These are phyloP conservation scores for Skeletonema menzelii DNA, from an alignment of 108 stramenopile genomes.

Conservation along the genomic window DNA sequence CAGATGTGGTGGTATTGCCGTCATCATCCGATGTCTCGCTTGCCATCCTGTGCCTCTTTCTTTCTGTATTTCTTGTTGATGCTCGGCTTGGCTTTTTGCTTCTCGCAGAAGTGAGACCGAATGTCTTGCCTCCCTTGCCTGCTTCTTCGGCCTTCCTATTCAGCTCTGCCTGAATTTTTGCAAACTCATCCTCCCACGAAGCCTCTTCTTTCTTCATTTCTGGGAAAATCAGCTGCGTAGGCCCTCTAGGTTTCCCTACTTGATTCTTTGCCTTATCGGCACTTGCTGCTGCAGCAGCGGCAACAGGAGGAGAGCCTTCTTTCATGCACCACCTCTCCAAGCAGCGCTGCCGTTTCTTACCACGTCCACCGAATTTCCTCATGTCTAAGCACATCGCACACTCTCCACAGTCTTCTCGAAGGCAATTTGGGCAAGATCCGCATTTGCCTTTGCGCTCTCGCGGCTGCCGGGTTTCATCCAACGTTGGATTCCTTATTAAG, in stretches of 20 bases:
- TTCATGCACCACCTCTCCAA: slow-evolving; percentile 17
- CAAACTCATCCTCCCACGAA: slow-evolving; percentile 3
- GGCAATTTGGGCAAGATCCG: slow-evolving; percentile 35
- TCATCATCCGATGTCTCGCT: neutral
- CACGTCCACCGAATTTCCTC: slow-evolving; percentile 61
- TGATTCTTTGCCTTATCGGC: neutral
- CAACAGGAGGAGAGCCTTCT: neutral
- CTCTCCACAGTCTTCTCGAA: slow-evolving; percentile 50
- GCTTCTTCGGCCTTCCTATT: slow-evolving; percentile 9
- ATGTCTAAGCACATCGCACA: slow-evolving; percentile 53
- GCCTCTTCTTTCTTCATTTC: slow-evolving; percentile 3
- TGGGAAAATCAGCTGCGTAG: neutral
- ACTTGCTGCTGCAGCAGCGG: no score
- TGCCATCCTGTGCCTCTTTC: neutral
- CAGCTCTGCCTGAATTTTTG: slow-evolving; percentile 3
- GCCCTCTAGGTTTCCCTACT: neutral
- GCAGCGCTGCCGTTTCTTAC: slow-evolving; percentile 24
- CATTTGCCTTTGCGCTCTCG: neutral
- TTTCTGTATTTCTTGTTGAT: slow-evolving; percentile 1
- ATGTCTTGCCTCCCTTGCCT: neutral
- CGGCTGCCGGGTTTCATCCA: neutral
- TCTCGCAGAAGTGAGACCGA: neutral
- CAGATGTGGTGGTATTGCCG: neutral
- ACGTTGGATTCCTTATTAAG: slow-evolving; percentile 4
- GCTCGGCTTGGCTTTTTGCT: neutral